Evolutionary conservation across 164 flowering plant species (phyloP).

Genomic region (Chimonanthus praecox): DNA sequence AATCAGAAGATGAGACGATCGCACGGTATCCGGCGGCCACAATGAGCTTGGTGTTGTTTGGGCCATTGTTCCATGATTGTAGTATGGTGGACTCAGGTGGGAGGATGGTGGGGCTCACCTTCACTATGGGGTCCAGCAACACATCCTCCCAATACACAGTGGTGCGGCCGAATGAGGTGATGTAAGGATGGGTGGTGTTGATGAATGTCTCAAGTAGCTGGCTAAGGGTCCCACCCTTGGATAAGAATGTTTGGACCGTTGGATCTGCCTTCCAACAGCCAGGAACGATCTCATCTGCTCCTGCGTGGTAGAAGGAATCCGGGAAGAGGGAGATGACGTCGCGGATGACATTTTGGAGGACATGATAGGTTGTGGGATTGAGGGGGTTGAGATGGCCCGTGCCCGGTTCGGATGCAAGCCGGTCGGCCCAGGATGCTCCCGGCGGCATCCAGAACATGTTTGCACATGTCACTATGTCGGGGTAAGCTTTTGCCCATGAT

Average conservation of each 20-base stretch:
- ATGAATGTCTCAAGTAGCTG: constrained; percentile 65
- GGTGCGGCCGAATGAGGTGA: constrained; percentile 55
- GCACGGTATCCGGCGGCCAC: constrained; percentile 69
- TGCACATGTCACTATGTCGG: constrained; percentile 83
- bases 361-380: constrained; percentile 66
- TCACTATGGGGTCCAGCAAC: constrained; percentile 38
- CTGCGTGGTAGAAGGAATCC: constrained; percentile 70
- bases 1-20: constrained; percentile 76
- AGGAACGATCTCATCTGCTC: constrained; percentile 77
- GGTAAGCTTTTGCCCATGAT: constrained; percentile 90
- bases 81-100: constrained; percentile 53
- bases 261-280: constrained; percentile 86
- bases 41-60: constrained; percentile 59
- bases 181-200: constrained; percentile 59
- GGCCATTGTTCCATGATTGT: constrained; percentile 89
- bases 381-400: constrained; percentile 92
- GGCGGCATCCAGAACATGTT: constrained; percentile 88
- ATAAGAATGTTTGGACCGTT: constrained; percentile 38
- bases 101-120: constrained; percentile 38
- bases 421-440: constrained; percentile 47
- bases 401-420: constrained; percentile 84
- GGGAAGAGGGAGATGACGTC: constrained; percentile 66
- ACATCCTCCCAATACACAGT: constrained; percentile 91
- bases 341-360: constrained; percentile 45
- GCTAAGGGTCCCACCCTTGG: constrained; percentile 54